Base-by-base conservation (phyloP, 2,329 filamentous ascomycete species). In the Leptographium galeiforme region DNA sequence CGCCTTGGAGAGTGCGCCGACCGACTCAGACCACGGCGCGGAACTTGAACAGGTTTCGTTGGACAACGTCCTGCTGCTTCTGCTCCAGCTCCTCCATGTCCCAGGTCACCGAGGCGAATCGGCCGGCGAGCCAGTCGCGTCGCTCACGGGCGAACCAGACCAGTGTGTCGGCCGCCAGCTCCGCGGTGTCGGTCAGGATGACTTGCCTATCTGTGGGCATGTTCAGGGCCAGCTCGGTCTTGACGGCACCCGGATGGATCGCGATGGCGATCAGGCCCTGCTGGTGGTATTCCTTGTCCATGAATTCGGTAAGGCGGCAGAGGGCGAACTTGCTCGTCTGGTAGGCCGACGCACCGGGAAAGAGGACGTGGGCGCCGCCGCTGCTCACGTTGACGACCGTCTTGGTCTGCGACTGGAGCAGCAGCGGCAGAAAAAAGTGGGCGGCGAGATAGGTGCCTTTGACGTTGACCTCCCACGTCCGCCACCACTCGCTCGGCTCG, bases 321-420 rank as follows among this genome's bases (percentile, higher is more conserved):
- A 76, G 57, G 4, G 75, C 76, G 36, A 77, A 63, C 60, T 80
- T 79, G 40, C 65, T 67, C 2, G 67, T 67, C 53, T 70, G 66
- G 57, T 80, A 81, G 2, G 66, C 65, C 38, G 69, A 70, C 2
- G 64, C 59, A 6, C 70, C 67, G 0, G 60, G 60, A 2, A 57
- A 57, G 8, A 67, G 60, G 51, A 68, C 54, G 52, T 68, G 64
- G 1, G 66, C 70, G 8, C 68, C 75, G 2, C 73, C 66, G 43
- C 71, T 74, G 7, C 64, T 66, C 38, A 78, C 63, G 52, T 72
- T 74, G 53, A 79, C 63, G 30, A 80, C 36, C 44, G 36, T 36
- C 19, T 39, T 39, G 19, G 18, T 33, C 16, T 41, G 19, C 19
- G 19, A 45, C 10, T 33, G 7, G 13, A 56, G 51, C 30, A 54